phyloP scores from a whole-genome alignment of 331 rosid genomes.

The Saraca asoca region DNA sequence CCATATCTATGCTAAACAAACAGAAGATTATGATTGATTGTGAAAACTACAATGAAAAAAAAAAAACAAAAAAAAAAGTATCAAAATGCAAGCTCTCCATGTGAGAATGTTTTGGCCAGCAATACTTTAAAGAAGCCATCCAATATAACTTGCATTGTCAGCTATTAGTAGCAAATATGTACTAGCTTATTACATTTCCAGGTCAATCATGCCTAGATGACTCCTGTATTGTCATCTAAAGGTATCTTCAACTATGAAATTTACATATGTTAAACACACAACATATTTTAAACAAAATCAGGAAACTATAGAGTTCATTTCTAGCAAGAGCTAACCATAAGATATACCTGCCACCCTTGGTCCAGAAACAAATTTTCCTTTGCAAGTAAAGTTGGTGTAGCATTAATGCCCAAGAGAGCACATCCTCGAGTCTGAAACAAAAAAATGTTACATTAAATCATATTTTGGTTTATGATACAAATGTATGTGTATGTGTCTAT shows the following conservation, averaged over 20 bases:
- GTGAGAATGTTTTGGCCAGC: conserved; percentile 9
- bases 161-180: not conserved
- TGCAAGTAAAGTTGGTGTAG: conserved; percentile 77
- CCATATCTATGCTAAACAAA: not conserved
- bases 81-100: not conserved
- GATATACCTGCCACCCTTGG: conserved; percentile 89
- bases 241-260: conserved; percentile 3
- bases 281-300: not conserved
- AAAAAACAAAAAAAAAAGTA: not conserved
- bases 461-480: conserved; percentile 11
- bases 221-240: conserved; percentile 24
- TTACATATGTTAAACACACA: conserved; percentile 32
- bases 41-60: conserved; percentile 14
- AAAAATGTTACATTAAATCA: conserved; percentile 27
- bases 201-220: conserved; percentile 28
- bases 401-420: conserved; percentile 78
- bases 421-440: conserved; percentile 86
- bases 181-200: conserved; percentile 1
- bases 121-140: conserved; percentile 8
- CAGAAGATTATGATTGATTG: not conserved
- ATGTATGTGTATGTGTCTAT: not conserved
- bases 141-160: conserved; percentile 19
- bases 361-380: conserved; percentile 86
- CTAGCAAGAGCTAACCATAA: conserved; percentile 6
- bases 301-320: conserved; percentile 15